Evolutionary conservation across 768 basidiomycete genomes (phyloP).

Genomic region (Candolleomyces aberdarensis): DNA sequence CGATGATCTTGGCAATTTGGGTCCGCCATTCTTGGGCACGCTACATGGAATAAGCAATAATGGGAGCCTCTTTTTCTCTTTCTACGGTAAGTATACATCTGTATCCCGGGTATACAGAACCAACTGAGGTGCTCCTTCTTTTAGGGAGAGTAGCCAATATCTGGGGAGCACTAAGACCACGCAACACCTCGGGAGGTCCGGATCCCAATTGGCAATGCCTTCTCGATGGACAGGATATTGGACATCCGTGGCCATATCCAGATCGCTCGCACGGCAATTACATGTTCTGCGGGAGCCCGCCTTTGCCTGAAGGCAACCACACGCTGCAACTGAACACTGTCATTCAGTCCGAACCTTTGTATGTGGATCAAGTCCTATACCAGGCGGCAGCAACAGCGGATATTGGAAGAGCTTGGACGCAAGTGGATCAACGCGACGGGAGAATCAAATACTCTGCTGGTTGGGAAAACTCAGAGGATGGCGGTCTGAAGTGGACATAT

Average conservation of each 20-base stretch:
- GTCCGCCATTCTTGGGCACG: too few species aligned
- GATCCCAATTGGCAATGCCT: not conserved
- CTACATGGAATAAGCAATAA: too few species aligned
- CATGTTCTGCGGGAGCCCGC: not conserved
- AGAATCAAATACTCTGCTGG: not conserved
- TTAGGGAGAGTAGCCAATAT: not conserved
- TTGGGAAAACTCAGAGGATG: not conserved
- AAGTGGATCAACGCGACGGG: not conserved
- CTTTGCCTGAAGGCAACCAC: not conserved
- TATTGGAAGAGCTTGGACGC: not conserved
- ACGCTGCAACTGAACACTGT: not conserved
- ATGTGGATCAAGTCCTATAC: not conserved
- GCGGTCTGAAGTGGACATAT: not conserved
- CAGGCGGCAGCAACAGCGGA: not conserved
- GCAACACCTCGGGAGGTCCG: not conserved
- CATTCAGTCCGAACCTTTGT: not conserved
- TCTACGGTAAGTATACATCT: too few species aligned
- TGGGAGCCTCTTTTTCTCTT: too few species aligned
- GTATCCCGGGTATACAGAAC: too few species aligned
- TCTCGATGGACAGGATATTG: not conserved
- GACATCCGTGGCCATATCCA: not conserved
- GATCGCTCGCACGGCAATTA: not conserved
- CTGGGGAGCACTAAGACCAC: not conserved
- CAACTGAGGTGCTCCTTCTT: too few species aligned
- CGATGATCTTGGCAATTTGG: too few species aligned